A percentile compares a stretch with the other conserved stretches of the same genome.
phyloP scores from a whole-genome alignment of 2,329 filamentous ascomycete species.

The Colletotrichum orchidophilum region DNA sequence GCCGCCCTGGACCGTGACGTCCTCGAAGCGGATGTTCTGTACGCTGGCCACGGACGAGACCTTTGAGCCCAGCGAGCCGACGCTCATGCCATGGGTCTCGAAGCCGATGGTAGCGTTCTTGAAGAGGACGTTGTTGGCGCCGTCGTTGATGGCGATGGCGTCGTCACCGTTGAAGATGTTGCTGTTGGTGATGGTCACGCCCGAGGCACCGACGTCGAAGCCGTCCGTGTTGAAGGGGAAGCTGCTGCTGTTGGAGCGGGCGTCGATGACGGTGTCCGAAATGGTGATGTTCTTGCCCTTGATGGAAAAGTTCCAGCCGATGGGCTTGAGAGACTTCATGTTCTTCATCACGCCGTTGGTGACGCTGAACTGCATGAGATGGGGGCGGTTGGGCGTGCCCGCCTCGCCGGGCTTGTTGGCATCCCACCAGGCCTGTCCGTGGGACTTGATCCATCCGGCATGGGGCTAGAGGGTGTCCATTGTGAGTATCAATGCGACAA shows the following conservation, averaged over 20 bases:
- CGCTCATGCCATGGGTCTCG: constrained; percentile 53
- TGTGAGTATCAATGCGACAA: neutral
- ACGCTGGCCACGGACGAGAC: constrained; percentile 45
- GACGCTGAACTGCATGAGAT: constrained; percentile 50
- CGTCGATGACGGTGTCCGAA: constrained; percentile 50
- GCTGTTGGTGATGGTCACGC: constrained; percentile 41
- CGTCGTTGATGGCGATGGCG: constrained; percentile 50
- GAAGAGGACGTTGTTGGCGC: constrained; percentile 49
- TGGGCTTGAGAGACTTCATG: constrained; percentile 54
- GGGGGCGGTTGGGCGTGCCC: constrained; percentile 49
- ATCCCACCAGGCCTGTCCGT: constrained; percentile 57
- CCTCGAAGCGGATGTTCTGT: constrained; percentile 51
- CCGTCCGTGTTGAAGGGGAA: constrained; percentile 54
- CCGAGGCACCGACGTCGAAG: constrained; percentile 44
- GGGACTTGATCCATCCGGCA: constrained; percentile 54
- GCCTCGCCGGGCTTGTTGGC: constrained; percentile 49
- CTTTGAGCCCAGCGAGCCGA: constrained; percentile 50
- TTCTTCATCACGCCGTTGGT: constrained; percentile 47
- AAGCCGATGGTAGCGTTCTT: constrained; percentile 51
- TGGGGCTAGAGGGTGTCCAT: constrained; percentile 26
- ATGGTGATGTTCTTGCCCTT: constrained; percentile 51
- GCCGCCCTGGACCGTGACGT: constrained; percentile 51
- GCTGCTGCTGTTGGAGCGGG: constrained; percentile 43
- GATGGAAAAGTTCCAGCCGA: constrained; percentile 52
- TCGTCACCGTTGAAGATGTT: constrained; percentile 54